Conservation (phyloP, 2,329 filamentous ascomycete genomes). For the Mariannaea elegans region DNA sequence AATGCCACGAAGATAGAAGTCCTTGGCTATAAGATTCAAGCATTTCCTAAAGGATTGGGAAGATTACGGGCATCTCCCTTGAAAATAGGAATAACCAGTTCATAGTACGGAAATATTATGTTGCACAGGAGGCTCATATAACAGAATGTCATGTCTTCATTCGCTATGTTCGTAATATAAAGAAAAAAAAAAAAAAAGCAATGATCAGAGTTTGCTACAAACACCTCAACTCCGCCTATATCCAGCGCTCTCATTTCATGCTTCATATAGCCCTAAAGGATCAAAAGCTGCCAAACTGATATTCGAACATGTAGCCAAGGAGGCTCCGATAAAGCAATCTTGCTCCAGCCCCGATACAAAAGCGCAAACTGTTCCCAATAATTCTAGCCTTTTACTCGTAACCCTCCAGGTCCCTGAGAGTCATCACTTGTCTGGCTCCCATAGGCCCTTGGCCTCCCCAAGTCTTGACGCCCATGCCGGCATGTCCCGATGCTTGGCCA, state of each 20-base stretch:
- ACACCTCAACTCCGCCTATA: conserved; percentile 33
- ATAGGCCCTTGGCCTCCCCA: conserved; percentile 39
- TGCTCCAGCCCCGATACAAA: not conserved
- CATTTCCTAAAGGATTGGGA: no score
- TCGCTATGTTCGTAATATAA: not conserved
- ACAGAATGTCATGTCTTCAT: not conserved
- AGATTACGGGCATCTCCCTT: no score
- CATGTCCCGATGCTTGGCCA: conserved; percentile 39
- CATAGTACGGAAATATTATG: no score
- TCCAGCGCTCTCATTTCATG: conserved; percentile 23
- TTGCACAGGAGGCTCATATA: not conserved
- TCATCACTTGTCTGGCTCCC: conserved; percentile 45
- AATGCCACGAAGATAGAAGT: no score
- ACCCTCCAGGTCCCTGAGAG: conserved; percentile 43
- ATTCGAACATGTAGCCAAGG: conserved; percentile 8
- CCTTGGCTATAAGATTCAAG: no score
- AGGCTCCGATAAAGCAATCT: conserved; percentile 12
- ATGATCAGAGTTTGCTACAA: conserved; percentile 10
- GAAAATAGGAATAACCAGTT: no score
- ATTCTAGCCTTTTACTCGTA: conserved; percentile 34
- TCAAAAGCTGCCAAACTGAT: conserved; percentile 4
- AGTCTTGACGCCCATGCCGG: conserved; percentile 34
- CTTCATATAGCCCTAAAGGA: conserved; percentile 22
- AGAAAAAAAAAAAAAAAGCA: not conserved
- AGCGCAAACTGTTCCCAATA: conserved; percentile 5